Conservation (phyloP, 257 asterid genomes). For the Plantago ovata region DNA sequence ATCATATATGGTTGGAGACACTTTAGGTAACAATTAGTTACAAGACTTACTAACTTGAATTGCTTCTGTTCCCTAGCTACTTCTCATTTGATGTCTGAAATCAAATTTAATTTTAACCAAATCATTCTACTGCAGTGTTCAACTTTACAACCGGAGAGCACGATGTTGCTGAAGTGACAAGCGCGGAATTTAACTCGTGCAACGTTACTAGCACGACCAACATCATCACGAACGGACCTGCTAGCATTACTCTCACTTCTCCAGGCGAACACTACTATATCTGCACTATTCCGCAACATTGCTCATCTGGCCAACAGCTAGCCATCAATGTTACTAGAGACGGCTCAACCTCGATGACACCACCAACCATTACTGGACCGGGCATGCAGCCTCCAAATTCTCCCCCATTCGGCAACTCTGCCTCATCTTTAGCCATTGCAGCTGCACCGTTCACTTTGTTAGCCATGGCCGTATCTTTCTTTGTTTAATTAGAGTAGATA, state of each 20-base stretch:
- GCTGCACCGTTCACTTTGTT: slow-evolving; percentile 54
- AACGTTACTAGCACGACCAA: slow-evolving; percentile 29
- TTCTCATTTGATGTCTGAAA: neutral
- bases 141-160: slow-evolving; percentile 54
- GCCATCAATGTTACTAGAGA: slow-evolving; percentile 58
- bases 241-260: slow-evolving; percentile 46
- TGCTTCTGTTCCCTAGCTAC: too few relatives aligned
- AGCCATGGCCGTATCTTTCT: slow-evolving; percentile 50
- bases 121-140: slow-evolving; percentile 47
- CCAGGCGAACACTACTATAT: slow-evolving; percentile 63
- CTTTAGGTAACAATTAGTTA: slow-evolving; percentile 41
- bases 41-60: neutral
- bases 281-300: slow-evolving; percentile 58
- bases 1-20: slow-evolving; percentile 55
- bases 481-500: slow-evolving; percentile 23
- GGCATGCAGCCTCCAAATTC: slow-evolving; percentile 16
- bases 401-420: slow-evolving; percentile 46
- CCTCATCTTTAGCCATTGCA: slow-evolving; percentile 39
- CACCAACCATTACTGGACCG: slow-evolving; percentile 28
- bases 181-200: slow-evolving; percentile 53
- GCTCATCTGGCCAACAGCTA: slow-evolving; percentile 53
- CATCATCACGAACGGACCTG: slow-evolving; percentile 43
- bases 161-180: slow-evolving; percentile 40
- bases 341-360: slow-evolving; percentile 22
- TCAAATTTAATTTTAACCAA: neutral